Percentiles rank a stretch among this genome's conserved stretches.
Conservation (phyloP, 2,329 filamentous ascomycete genomes). For the Gaeumannomyces sp. region DNA sequence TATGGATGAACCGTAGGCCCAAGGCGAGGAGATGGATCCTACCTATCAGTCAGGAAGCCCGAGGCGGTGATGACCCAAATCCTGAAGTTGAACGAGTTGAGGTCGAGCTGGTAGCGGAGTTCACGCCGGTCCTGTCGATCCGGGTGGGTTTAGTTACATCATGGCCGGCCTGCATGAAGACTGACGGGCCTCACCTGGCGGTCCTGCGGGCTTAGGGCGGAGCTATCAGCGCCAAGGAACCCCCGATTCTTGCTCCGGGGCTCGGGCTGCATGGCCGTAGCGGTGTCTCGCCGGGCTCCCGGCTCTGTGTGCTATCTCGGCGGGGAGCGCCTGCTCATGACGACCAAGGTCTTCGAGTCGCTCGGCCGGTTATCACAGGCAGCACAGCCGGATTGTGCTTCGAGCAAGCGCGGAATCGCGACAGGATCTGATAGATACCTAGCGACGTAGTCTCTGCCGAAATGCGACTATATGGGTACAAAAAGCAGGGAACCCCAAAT, state of each 20-base stretch:
- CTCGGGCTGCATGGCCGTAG: conserved; percentile 24
- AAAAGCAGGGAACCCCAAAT: neutral
- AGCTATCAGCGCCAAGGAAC: conserved; percentile 44
- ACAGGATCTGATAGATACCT: too few species aligned
- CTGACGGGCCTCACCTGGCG: conserved; percentile 33
- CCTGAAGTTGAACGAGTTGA: conserved; percentile 48
- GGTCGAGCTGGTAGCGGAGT: conserved; percentile 45
- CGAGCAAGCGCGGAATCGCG: too few species aligned
- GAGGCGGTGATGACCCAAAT: conserved; percentile 51
- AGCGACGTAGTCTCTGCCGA: too few species aligned
- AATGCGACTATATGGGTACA: too few species aligned
- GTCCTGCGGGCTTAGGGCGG: conserved; percentile 43
- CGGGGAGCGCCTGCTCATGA: neutral
- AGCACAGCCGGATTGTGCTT: too few species aligned
- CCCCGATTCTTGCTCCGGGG: conserved; percentile 38
- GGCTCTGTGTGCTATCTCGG: neutral
- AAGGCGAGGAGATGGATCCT: neutral
- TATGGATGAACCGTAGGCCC: neutral
- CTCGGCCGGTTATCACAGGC: too few species aligned
- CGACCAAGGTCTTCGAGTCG: too few species aligned
- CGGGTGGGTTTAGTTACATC: conserved; percentile 5
- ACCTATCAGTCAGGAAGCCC: conserved; percentile 42
- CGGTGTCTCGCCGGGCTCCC: neutral
- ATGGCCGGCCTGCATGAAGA: neutral
- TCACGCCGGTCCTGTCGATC: conserved; percentile 40